Percentiles rank a stretch among this genome's conserved stretches.
These are phyloP conservation scores for Teunomyces atbi DNA, from an alignment of 805 yeast species.

Conservation along the genomic window DNA sequence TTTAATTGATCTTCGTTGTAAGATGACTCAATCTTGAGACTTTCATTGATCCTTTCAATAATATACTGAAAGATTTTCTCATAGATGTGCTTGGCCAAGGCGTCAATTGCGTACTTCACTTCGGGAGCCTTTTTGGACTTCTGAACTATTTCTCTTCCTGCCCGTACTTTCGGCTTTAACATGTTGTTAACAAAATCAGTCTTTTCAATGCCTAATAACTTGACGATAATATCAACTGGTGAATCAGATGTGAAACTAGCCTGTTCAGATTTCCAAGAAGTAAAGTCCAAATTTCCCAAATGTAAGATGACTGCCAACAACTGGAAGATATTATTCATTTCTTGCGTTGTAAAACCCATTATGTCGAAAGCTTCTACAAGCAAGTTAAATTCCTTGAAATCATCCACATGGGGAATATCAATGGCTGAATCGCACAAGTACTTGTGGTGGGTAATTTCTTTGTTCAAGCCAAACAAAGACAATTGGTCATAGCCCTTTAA, in stretches of 20 bases:
- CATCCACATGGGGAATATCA: slow-evolving; percentile 73
- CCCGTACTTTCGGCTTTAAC: slow-evolving; percentile 79
- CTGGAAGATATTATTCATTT: slow-evolving; percentile 58
- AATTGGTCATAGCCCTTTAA: slow-evolving; percentile 63
- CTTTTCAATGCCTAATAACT: slow-evolving; percentile 61
- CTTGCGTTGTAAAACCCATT: slow-evolving; percentile 64
- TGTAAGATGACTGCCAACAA: slow-evolving; percentile 75
- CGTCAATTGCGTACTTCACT: slow-evolving; percentile 78
- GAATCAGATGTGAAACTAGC: slow-evolving; percentile 60
- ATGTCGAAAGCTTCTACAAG: slow-evolving; percentile 65
- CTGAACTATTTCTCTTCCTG: slow-evolving; percentile 82
- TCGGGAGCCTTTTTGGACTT: slow-evolving; percentile 79
- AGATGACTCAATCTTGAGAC: slow-evolving; percentile 35
- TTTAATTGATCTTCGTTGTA: slow-evolving; percentile 31
- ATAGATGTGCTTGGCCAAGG: slow-evolving; percentile 81
- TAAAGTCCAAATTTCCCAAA: slow-evolving; percentile 80
- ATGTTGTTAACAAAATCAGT: slow-evolving; percentile 55
- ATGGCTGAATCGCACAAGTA: slow-evolving; percentile 59
- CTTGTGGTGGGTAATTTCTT: slow-evolving; percentile 41
- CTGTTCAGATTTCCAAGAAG: slow-evolving; percentile 67
- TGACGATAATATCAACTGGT: slow-evolving; percentile 51
- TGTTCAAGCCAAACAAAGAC: slow-evolving; percentile 42
- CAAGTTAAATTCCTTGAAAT: slow-evolving; percentile 61
- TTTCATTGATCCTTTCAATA: slow-evolving; percentile 71
- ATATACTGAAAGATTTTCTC: slow-evolving; percentile 79